phyloP scores from a whole-genome alignment of 805 yeast species.

The Saturnispora halmiae region DNA sequence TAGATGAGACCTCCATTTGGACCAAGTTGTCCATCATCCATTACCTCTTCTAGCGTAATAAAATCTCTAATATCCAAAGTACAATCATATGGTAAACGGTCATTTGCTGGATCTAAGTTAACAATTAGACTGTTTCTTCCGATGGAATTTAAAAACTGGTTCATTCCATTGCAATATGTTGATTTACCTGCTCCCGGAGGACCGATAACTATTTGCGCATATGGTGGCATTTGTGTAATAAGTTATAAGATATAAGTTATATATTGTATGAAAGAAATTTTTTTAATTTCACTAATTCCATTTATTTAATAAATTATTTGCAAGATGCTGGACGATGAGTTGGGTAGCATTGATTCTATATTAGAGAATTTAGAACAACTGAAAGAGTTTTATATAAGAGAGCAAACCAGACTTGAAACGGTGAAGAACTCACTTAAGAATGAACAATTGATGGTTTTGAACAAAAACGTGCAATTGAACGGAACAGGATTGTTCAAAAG shows the following conservation, averaged over 20 bases:
- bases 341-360: conserved; percentile 21
- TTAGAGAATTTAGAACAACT: conserved; percentile 20
- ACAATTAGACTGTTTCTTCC: conserved; percentile 82
- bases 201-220: conserved; percentile 91
- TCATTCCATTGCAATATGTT: conserved; percentile 88
- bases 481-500: conserved; percentile 16
- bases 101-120: conserved; percentile 82
- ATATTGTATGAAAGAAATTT: neutral
- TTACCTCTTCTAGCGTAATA: conserved; percentile 48
- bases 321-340: conserved; percentile 18
- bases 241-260: neutral
- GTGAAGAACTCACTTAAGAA: conserved; percentile 12
- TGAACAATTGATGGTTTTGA: conserved; percentile 15
- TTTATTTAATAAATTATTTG: too few relatives aligned
- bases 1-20: conserved; percentile 84
- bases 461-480: conserved; percentile 12
- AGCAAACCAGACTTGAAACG: conserved; percentile 17
- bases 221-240: conserved; percentile 35
- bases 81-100: conserved; percentile 44
- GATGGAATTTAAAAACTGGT: conserved; percentile 85
- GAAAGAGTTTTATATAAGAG: conserved; percentile 23
- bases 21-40: conserved; percentile 46
- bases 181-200: conserved; percentile 98
- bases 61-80: conserved; percentile 49
- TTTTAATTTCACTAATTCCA: too few relatives aligned